These are phyloP conservation scores for Taphrina deformans DNA, from an alignment of 1,139 yeast genomes.

Conservation along the genomic window DNA sequence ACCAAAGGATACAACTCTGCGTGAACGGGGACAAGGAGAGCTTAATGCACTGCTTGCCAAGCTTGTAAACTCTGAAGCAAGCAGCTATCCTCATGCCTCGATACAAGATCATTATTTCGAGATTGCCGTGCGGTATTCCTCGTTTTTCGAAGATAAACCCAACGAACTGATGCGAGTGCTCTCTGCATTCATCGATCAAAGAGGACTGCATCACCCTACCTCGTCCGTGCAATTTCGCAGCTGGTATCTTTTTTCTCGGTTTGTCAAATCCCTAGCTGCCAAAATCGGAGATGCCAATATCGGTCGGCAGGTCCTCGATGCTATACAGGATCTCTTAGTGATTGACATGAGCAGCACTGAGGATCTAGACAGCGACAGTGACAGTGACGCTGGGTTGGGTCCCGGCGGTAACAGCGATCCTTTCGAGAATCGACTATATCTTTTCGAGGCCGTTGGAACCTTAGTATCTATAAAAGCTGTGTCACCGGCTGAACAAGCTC, in stretches of 20 bases:
- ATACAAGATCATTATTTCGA: constrained; percentile 82
- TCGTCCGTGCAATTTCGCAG: constrained; percentile 77
- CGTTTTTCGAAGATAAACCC: constrained; percentile 55
- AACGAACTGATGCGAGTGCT: constrained; percentile 64
- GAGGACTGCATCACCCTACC: constrained; percentile 73
- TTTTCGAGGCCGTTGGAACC: constrained; percentile 79
- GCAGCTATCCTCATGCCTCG: constrained; percentile 57
- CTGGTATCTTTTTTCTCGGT: constrained; percentile 87
- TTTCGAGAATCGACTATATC: constrained; percentile 75
- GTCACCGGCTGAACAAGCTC: constrained; percentile 48
- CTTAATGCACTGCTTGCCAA: constrained; percentile 58
- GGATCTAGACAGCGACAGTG: constrained; percentile 48
- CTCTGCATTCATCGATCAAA: constrained; percentile 72
- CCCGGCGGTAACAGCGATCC: constrained; percentile 60
- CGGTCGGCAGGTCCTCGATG: constrained; percentile 53
- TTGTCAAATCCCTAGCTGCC: constrained; percentile 74
- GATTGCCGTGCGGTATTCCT: constrained; percentile 74
- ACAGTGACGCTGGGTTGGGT: constrained; percentile 48
- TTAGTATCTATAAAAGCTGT: constrained; percentile 48
- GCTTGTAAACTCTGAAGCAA: constrained; percentile 55
- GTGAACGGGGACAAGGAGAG: constrained; percentile 21
- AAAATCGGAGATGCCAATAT: constrained; percentile 49
- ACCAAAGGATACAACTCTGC: constrained; percentile 25
- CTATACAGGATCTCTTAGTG: constrained; percentile 56
- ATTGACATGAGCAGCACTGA: constrained; percentile 50